Base-by-base conservation (phyloP, 2,329 filamentous ascomycete genomes). In the Dryadomyces sulphureus region DNA sequence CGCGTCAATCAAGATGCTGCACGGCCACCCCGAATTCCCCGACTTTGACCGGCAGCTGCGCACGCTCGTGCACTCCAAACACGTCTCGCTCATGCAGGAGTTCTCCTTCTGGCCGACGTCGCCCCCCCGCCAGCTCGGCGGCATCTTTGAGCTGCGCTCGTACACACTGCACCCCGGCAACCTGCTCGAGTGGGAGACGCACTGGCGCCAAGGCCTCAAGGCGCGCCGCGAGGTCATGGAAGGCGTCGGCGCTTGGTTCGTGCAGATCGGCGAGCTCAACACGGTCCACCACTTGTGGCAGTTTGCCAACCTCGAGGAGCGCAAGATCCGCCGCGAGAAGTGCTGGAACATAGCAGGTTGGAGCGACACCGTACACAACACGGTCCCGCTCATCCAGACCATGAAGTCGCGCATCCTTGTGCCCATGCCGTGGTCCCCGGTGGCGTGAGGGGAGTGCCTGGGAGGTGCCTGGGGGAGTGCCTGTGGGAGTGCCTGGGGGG, bases 71-170 rank as follows among this genome's bases (percentile, higher is more conserved):
- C 79, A 72, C 49, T 77, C 77, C 52, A 96, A 94, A 70, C 79
- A 81, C 54, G 84, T 82, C 5, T 95, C 89, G 0, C 74, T 98
- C 44, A 98, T 98, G 92, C 92, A 98, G 63, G 92, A 98, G 64
- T 98, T 98, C 66, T 94, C 89, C 32, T 98, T 98, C 74, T 98
- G 92, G 92, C 92, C 92, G 1, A 98, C 92, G 3, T 90, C 87
- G 0, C 75, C 89, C 5, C 92, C 92, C 0, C 86, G 92, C 49
- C 73, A 86, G 57, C 77, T 98, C 1, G 92, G 92, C 46, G 92
- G 92, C 40, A 66, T 98, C 38, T 98, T 98, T 60, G 92, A 98
- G 68, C 74, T 98, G 30, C 85, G 92, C 45, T 95, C 92, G 2
- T 98, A 98, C 69, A 95, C 88, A 5, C 75, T 98, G 20, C 87